These are phyloP conservation scores for Saitoella complicata DNA, from an alignment of 805 yeast species.

Conservation along the genomic window DNA sequence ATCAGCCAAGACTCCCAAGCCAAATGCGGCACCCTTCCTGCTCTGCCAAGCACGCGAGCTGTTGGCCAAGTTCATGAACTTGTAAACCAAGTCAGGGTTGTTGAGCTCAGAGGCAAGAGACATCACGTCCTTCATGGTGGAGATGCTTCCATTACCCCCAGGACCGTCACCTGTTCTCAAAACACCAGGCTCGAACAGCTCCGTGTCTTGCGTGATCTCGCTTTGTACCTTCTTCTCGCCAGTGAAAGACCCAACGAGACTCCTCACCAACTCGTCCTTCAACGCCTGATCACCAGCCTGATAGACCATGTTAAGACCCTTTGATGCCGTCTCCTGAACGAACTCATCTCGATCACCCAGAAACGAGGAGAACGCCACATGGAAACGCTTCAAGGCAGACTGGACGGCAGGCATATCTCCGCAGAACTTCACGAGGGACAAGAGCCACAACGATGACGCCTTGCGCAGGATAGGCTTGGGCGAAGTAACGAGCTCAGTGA, in stretches of 20 bases:
- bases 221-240: conserved; percentile 38
- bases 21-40: conserved; percentile 86
- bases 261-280: conserved; percentile 57
- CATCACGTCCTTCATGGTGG: conserved; percentile 73
- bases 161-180: conserved; percentile 49
- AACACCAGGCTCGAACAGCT: conserved; percentile 69
- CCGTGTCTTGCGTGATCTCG: conserved; percentile 50
- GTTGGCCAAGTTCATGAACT: conserved; percentile 83
- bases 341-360: conserved; percentile 70
- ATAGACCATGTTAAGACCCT: conserved; percentile 70
- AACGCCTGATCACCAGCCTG: conserved; percentile 55
- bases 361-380: conserved; percentile 58
- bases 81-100: conserved; percentile 83
- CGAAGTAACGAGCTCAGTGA: background rate
- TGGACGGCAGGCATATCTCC: conserved; percentile 30
- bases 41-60: conserved; percentile 84
- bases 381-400: conserved; percentile 41
- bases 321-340: conserved; percentile 81
- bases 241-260: conserved; percentile 61
- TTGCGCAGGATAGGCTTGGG: background rate
- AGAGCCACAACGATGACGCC: conserved; percentile 68
- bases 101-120: conserved; percentile 79
- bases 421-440: conserved; percentile 64
- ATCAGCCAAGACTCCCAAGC: conserved; percentile 72
- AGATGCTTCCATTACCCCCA: conserved; percentile 42